Base-by-base conservation (phyloP, 148 eudicot species). In the Agrostemma githago region DNA sequence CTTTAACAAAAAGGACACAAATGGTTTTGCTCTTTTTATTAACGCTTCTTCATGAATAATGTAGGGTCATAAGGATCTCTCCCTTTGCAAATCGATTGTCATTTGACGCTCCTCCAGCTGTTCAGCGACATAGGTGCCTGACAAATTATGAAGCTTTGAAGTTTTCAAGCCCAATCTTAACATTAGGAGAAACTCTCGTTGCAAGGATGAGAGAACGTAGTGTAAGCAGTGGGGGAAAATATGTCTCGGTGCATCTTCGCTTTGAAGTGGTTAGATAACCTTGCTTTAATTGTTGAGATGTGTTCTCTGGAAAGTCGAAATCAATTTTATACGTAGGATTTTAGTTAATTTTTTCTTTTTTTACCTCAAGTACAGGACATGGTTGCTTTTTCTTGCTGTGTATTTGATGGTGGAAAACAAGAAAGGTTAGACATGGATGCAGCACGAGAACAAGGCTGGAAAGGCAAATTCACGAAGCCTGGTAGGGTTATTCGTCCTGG, bases 311-410 rank as follows among this genome's bases (percentile, higher is more conserved):
- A 8, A 51, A 37, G 40, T 8, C 56, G 44, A 39, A 4, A 62
- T 51, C 63, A 61, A 44, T 26, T 70, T 54, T 12, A 46, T 44
- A 26, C 34, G 34, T 26, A n/a, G 67, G 26, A 62, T 61, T 5
- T 80, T 44, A 34, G n/a, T 42, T 61, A 17, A 20, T 73, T 44
- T 68, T 6, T 9, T 34, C 43, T 34, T 66, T 72, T 43, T 68
- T 53, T 64, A 34, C 67, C 9, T 42, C 72, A 60, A 70, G 42
- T 70, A 60, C 81, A 95, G 99, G 99, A 95, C 79, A 95, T 95
- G 99, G 99, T 95, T 85, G 99, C 99, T 58, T 95, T 95, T 72
- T 95, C 99, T 71, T 95, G 99, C 76, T 95, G 99, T 73, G 72
- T 92, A 16, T 95, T 87, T 84, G 96, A 91, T 83, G 97, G 99